Evolutionary conservation across 2,329 filamentous ascomycete species (phyloP), one percentile per base, ranked within the genome.

Genomic region (Colletotrichum phormii): DNA sequence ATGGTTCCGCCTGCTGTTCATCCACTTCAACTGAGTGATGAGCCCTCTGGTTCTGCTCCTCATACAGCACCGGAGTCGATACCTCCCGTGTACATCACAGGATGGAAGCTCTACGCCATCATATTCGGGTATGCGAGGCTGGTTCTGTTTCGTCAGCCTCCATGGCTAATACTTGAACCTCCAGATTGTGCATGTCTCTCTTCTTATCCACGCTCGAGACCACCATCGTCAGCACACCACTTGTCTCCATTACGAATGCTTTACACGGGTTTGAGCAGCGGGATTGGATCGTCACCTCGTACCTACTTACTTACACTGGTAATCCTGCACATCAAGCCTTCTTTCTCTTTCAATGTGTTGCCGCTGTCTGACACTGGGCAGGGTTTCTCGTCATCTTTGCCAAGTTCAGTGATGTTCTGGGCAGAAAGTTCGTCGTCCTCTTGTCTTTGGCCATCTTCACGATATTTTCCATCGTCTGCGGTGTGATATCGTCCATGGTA

Each of bases 271-370:
- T 84, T 42, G 75, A 79, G 12, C 74, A 80, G 59, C 76, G 77
- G 18, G 79, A 78, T 46, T 87, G 86, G 86, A 79, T 88, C 9
- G 82, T 88, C 8, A 86, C 84, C 0, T 77, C 84, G 1, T 88
- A 88, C 75, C 78, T 88, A 9, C 77, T 88, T 24, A 86, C 85
- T 0, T 88, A 87, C 66, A 86, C 84, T 12, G 84, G 85, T 82
- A 74, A 15, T 2, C 2, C 26, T 57, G 62, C 33, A 26, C 12
- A n/a, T 9, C 15, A 7, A 31, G 42, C 13, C 37, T 42, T 42
- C 37, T 22, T 8, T 35, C 42, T 49, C 18, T 5, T 49, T 22
- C 42, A 22, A 22, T 22, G 18, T 22, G 18, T n/a, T 22, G 42
- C 42, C 18, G 4, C 29, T 4, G 18, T 9, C 58, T 62, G 31